A percentile compares a stretch with the other conserved stretches of the same genome.
Evolutionary conservation across 2,329 filamentous ascomycete species (phyloP).

Genomic region (Talaromyces sp.): DNA sequence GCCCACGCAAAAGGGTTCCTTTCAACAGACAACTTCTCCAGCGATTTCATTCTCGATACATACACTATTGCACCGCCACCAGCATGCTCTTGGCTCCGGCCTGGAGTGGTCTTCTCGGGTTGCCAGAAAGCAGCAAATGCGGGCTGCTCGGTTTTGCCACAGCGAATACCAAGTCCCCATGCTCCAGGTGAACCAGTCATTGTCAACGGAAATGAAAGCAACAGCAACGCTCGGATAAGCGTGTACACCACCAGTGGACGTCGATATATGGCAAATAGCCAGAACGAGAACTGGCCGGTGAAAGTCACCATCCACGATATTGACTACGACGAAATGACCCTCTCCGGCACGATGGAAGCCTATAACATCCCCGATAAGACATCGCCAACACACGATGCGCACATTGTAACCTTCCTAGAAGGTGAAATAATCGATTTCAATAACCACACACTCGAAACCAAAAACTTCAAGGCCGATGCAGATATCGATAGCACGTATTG

Average conservation of each 20-base stretch:
- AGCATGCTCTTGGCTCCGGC: conserved; percentile 63
- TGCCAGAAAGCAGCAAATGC: conserved; percentile 59
- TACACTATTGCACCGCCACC: conserved; percentile 53
- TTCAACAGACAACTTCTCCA: conserved; percentile 54
- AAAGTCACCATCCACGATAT: conserved; percentile 67
- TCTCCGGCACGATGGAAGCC: conserved; percentile 70
- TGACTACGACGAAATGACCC: conserved; percentile 62
- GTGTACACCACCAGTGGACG: conserved; percentile 43
- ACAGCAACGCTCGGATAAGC: conserved; percentile 30
- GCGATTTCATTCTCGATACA: conserved; percentile 40
- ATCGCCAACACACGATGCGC: conserved; percentile 43
- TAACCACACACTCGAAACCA: conserved; percentile 51
- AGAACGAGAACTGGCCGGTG: conserved; percentile 67
- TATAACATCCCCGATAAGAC: conserved; percentile 65
- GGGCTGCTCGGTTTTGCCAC: conserved; percentile 31
- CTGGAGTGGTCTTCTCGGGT: conserved; percentile 63
- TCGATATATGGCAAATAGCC: conserved; percentile 37
- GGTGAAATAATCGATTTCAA: conserved; percentile 70
- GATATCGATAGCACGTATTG: conserved; percentile 53
- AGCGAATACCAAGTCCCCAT: conserved; percentile 31
- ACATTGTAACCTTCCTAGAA: conserved; percentile 68
- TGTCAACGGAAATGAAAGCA: conserved; percentile 37
- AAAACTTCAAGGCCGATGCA: conserved; percentile 49
- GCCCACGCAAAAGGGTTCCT: conserved; percentile 58
- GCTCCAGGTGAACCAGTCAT: conserved; percentile 36